Evolutionary conservation across 768 basidiomycete genomes (phyloP), one percentile per base, ranked within the genome.

Genomic region (Boletales sp.): DNA sequence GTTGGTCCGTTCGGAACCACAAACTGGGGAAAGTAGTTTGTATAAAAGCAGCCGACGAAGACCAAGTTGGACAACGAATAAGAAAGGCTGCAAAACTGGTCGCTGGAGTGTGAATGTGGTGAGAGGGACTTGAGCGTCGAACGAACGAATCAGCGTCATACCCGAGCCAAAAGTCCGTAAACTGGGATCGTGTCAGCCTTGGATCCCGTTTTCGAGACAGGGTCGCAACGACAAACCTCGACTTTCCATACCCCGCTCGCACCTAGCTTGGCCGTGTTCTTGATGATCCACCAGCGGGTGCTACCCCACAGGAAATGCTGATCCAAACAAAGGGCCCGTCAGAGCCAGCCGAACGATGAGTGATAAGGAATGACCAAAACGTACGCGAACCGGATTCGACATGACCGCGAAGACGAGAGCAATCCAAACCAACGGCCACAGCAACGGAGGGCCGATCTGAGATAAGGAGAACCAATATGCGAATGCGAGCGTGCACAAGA

Each of bases 121-220:
- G 33, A 50, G 51, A 50, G 25, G 5, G 4, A 28, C 25, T 28
- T 21, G n/a, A 38, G 6, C 0, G 32, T 5, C 10, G 31, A 8
- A 28, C 25, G 5, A 14, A 31, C 46, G 6, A 48, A 33, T 36
- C 38, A 11, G 7, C 34, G 18, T 60, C 78, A 41, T 64, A 87
- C 86, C 87, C 90, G 67, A 91, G 74, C 90, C 90, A 92, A 82
- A 90, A 90, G 74, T 90, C 88, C 8, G 83, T 71, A 62, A 92
- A 92, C 83, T 87, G 51, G 1, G 34, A 41, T 19, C 34, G 5
- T 15, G 35, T 54, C 54, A 48, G 47, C 49, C 31, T 30, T 35
- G 14, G 18, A 31, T 21, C 21, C 21, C n/a, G 34, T 31, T 9
- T n/a, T 15, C 17, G 12, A 45, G 18, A 37, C 35, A 43, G 45